Conservation (phyloP, 495 filamentous ascomycete genomes). For the Penicillium lagena region DNA sequence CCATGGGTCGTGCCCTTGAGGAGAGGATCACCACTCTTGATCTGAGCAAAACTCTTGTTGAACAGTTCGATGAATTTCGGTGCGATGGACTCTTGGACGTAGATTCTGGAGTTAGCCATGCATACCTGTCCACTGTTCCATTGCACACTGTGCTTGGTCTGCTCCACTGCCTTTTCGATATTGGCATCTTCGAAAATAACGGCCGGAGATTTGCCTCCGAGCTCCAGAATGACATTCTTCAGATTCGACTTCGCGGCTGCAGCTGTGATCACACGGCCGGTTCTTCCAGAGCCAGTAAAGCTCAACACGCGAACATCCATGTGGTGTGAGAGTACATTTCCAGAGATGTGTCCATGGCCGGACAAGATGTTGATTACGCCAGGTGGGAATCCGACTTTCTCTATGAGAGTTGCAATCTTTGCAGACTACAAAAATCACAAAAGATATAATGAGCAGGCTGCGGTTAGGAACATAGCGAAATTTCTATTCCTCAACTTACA, state of each 20-base stretch:
- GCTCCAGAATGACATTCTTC: slow-evolving; percentile 98
- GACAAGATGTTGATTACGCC: slow-evolving; percentile 96
- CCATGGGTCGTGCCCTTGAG: slow-evolving; percentile 86
- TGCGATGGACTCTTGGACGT: slow-evolving; percentile 93
- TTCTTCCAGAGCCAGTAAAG: slow-evolving; percentile 91
- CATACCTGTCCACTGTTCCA: slow-evolving; percentile 99
- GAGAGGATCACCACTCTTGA: slow-evolving; percentile 93
- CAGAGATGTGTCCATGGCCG: slow-evolving; percentile 82
- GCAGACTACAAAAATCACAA: slow-evolving; percentile 61
- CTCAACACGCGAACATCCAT: slow-evolving; percentile 98
- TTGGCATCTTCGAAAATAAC: slow-evolving; percentile 95
- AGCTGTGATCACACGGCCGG: slow-evolving; percentile 92
- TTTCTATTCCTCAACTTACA: too few species aligned
- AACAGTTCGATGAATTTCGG: slow-evolving; percentile 87
- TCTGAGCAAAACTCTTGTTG: slow-evolving; percentile 75
- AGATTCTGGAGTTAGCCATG: slow-evolving; percentile 92
- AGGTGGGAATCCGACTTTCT: slow-evolving; percentile 93
- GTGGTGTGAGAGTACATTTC: slow-evolving; percentile 85
- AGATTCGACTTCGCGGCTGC: slow-evolving; percentile 89
- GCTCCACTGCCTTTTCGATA: slow-evolving; percentile 91
- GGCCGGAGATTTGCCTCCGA: slow-evolving; percentile 97
- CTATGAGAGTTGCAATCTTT: slow-evolving; percentile 51
- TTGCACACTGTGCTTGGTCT: slow-evolving; percentile 99
- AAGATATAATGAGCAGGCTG: too few species aligned
- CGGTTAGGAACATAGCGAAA: too few species aligned